These are phyloP conservation scores for Sporothrix mexicana DNA, from an alignment of 2,329 filamentous ascomycete genomes.

Conservation along the genomic window DNA sequence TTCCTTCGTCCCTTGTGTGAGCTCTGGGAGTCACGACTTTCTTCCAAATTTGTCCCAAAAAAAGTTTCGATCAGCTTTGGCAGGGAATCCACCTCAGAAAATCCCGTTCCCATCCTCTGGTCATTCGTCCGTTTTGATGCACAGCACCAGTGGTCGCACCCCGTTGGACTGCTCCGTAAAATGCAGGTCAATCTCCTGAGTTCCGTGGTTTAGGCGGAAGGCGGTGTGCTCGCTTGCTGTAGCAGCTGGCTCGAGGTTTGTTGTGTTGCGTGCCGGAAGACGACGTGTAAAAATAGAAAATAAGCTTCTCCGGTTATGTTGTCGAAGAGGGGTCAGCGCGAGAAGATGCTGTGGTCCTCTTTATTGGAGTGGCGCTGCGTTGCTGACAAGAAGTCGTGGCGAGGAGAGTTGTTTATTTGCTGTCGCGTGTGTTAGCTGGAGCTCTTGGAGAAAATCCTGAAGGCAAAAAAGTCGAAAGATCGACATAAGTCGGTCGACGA, in stretches of 20 bases:
- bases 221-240: slow-evolving; percentile 24
- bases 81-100: slow-evolving; percentile 31
- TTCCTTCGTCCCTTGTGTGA: slow-evolving; percentile 28
- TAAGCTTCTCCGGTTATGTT: slow-evolving; percentile 13
- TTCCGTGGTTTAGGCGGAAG: neutral
- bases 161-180: slow-evolving; percentile 24
- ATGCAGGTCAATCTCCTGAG: slow-evolving; percentile 23
- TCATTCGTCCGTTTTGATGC: slow-evolving; percentile 9
- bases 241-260: slow-evolving; percentile 15
- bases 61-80: slow-evolving; percentile 27
- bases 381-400: slow-evolving; percentile 35
- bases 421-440: slow-evolving; percentile 27
- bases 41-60: slow-evolving; percentile 29
- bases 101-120: neutral
- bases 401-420: slow-evolving; percentile 36
- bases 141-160: slow-evolving; percentile 14
- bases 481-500: neutral
- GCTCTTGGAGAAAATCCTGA: neutral
- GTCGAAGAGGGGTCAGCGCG: neutral
- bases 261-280: slow-evolving; percentile 25
- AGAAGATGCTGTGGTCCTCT: slow-evolving; percentile 14
- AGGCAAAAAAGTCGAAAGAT: neutral
- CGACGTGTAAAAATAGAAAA: slow-evolving; percentile 3
- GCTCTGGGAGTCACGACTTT: slow-evolving; percentile 29
- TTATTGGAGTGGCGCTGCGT: slow-evolving; percentile 30